Evolutionary conservation across 768 basidiomycete genomes (phyloP).

Genomic region (Polyporus arcularius): DNA sequence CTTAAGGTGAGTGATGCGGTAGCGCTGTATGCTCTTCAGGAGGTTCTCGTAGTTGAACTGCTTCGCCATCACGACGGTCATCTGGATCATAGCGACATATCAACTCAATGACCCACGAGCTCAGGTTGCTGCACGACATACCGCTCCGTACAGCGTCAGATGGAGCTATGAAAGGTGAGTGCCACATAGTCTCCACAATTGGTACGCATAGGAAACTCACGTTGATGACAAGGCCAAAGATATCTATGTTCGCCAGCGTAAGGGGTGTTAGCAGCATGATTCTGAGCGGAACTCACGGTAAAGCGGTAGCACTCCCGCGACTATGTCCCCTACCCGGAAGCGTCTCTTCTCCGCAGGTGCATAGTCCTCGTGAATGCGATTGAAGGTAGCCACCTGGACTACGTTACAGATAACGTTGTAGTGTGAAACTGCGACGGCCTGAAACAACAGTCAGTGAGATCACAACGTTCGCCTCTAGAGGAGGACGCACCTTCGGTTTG

Average conservation of each 20-base stretch:
- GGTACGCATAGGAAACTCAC: constrained; percentile 14
- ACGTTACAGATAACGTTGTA: constrained; percentile 61
- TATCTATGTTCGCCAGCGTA: constrained; percentile 40
- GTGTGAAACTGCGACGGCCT: constrained; percentile 73
- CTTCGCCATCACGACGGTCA: constrained; percentile 33
- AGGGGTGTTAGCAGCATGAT: not conserved
- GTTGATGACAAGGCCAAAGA: constrained; percentile 35
- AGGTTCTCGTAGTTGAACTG: constrained; percentile 35
- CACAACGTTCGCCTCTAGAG: no score
- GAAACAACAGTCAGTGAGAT: no score
- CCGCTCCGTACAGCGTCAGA: no score
- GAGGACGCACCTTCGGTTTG: constrained; percentile 49
- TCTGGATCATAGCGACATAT: constrained; percentile 12
- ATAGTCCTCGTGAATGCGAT: constrained; percentile 32
- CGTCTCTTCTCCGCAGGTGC: constrained; percentile 40
- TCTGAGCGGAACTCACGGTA: constrained; percentile 24
- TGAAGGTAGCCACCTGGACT: constrained; percentile 25
- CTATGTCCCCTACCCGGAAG: constrained; percentile 44
- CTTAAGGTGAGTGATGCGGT: constrained; percentile 36
- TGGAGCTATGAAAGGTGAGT: no score
- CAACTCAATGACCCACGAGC: no score
- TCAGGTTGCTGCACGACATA: no score
- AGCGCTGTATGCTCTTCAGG: constrained; percentile 34
- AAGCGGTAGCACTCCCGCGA: constrained; percentile 28
- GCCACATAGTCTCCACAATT: no score